These are phyloP conservation scores for Calonectria naviculata DNA, from an alignment of 2,329 filamentous ascomycete genomes.

Conservation along the genomic window DNA sequence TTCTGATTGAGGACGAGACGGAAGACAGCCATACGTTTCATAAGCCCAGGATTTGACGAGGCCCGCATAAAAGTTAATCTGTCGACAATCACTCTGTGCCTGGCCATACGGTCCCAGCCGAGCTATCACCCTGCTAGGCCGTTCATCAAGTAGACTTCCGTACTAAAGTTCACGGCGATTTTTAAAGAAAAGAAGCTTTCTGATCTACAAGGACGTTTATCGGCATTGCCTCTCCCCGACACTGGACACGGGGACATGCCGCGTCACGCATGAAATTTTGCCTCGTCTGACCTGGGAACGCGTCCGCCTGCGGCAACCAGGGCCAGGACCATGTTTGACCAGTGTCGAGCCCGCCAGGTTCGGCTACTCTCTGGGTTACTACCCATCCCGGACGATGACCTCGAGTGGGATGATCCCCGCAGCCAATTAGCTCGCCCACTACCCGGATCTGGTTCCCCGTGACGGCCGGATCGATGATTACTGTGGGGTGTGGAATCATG, in stretches of 20 bases:
- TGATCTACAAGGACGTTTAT: background rate
- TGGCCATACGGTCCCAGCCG: background rate
- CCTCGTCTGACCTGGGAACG: background rate
- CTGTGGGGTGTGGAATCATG: background rate
- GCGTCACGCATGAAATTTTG: background rate
- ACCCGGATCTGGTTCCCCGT: slow-evolving; percentile 11
- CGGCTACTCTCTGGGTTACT: background rate
- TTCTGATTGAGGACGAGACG: background rate
- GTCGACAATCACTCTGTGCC: background rate
- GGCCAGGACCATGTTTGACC: slow-evolving; percentile 7
- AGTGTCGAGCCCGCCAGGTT: background rate
- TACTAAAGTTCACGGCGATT: background rate
- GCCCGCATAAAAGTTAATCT: background rate
- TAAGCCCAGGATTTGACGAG: background rate
- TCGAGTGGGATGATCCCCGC: background rate
- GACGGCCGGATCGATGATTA: background rate
- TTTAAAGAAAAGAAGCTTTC: background rate
- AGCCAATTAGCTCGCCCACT: background rate
- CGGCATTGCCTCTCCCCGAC: background rate
- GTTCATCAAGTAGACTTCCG: background rate
- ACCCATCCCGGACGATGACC: slow-evolving; percentile 6
- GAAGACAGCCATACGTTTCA: slow-evolving; percentile 14
- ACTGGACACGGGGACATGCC: background rate
- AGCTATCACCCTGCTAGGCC: background rate
- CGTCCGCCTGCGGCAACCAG: background rate